Base-by-base conservation (phyloP, 441 rosid genomes). In the Adansonia madagascariensis region DNA sequence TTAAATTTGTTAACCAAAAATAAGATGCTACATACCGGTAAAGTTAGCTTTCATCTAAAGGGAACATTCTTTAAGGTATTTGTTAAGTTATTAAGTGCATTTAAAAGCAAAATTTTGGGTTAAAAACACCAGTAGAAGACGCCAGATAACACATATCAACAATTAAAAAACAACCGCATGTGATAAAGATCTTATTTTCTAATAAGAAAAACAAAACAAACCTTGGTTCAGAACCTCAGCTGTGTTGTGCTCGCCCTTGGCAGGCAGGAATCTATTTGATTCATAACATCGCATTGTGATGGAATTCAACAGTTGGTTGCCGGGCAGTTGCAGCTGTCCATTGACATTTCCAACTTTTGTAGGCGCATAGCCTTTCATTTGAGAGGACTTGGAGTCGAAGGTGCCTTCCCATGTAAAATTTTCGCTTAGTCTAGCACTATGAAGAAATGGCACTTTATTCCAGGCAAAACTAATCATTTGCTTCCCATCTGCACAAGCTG, bases 401-500 rank as follows among this genome's bases (percentile, higher is more conserved):
- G 86, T n/a, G 72, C 79, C 82, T 74, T 78, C 89, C 92, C 91
- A 87, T 20, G 84, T 71, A 60, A 86, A 80, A 74, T 63, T 82
- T 79, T 81, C 82, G 59, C 82, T 80, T 41, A 83, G 73, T 83
- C 81, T 82, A 78, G 84, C 74, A 72, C 35, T 35, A 63, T 87
- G 82, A 71, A 80, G 72, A 70, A 87, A 80, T 63, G 96, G 86
- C 27, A 68, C 81, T 73, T 87, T 82, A 69, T 86, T 79, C 89
- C 92, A 86, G 49, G 80, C 85, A 81, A 84, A 80, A 78, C 79
- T 81, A 86, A 88, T 83, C 69, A 84, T 90, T 55, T 82, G 92
- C 85, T 88, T 86, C 79, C 86, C 91, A 87, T 88, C 97, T 91
- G 87, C 77, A 84, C 60, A 80, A 50, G 27, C 18, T 75, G 67